Conservation (phyloP, 768 basidiomycete genomes). For the Kwoniella heveanensis region DNA sequence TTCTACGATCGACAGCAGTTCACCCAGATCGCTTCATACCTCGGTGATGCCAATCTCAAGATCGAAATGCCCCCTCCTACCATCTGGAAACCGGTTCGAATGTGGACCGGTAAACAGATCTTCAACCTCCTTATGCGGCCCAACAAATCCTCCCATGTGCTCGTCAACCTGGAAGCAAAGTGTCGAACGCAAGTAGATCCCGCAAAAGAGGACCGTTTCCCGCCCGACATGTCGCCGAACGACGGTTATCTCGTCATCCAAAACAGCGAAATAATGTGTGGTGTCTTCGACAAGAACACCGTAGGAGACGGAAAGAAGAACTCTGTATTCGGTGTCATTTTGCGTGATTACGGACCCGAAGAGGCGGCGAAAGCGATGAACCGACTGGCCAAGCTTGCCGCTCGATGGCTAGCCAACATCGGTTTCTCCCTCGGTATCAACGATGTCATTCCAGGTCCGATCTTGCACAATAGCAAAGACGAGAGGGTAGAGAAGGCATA, state of each 20-base stretch:
- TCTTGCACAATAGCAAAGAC: slow-evolving; percentile 79
- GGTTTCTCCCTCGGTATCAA: slow-evolving; percentile 98
- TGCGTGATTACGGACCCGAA: slow-evolving; percentile 92
- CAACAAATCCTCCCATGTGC: slow-evolving; percentile 75
- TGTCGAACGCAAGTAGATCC: slow-evolving; percentile 70
- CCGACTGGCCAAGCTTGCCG: slow-evolving; percentile 89
- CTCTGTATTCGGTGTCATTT: slow-evolving; percentile 95
- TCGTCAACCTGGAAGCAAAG: slow-evolving; percentile 94
- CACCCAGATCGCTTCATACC: slow-evolving; percentile 92
- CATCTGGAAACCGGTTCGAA: slow-evolving; percentile 84
- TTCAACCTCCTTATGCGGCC: slow-evolving; percentile 97
- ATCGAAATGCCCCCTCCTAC: slow-evolving; percentile 95
- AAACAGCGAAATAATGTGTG: slow-evolving; percentile 99
- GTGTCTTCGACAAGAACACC: slow-evolving; percentile 97
- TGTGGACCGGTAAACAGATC: slow-evolving; percentile 99
- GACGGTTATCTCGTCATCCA: slow-evolving; percentile 97
- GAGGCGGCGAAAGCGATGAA: slow-evolving; percentile 96
- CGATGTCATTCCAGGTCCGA: slow-evolving; percentile 93
- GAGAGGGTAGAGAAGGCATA: slow-evolving; percentile 84
- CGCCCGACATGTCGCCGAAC: slow-evolving; percentile 83
- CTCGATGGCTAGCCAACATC: slow-evolving; percentile 91
- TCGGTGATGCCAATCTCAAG: slow-evolving; percentile 84
- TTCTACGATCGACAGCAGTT: slow-evolving; percentile 94
- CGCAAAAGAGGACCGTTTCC: slow-evolving; percentile 59
- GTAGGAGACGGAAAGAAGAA: slow-evolving; percentile 99